phyloP scores from a whole-genome alignment of 2,329 filamentous ascomycete species.

The Microdochium bolleyi region DNA sequence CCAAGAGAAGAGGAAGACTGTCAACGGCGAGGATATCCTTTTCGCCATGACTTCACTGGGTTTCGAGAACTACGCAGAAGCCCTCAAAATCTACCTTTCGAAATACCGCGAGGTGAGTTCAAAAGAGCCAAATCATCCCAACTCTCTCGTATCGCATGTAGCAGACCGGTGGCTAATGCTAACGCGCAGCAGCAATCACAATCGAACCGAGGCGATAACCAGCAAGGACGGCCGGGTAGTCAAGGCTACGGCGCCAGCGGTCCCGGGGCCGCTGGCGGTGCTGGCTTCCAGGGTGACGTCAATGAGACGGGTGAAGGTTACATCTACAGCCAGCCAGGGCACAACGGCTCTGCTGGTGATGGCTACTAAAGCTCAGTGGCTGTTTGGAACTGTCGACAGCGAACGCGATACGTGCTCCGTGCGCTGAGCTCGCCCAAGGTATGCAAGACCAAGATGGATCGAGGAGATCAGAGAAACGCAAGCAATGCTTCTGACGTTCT shows the following conservation, averaged over 20 bases:
- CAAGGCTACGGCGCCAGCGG: slow-evolving; percentile 40
- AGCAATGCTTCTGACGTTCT: no score
- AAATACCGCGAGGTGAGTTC: slow-evolving; percentile 90
- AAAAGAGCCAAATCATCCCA: background rate
- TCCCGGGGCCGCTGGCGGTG: slow-evolving; percentile 26
- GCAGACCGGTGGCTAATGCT: slow-evolving; percentile 4
- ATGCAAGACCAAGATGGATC: background rate
- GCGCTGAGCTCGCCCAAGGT: background rate
- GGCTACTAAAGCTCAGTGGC: slow-evolving; percentile 32
- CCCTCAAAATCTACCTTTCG: slow-evolving; percentile 93
- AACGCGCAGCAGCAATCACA: slow-evolving; percentile 59
- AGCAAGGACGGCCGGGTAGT: slow-evolving; percentile 40
- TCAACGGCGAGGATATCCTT: slow-evolving; percentile 96
- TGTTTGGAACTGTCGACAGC: background rate
- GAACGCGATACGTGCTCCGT: background rate
- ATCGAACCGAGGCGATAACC: slow-evolving; percentile 59
- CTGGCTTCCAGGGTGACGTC: slow-evolving; percentile 37
- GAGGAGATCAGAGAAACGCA: background rate
- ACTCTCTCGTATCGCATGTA: no score
- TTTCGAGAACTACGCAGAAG: slow-evolving; percentile 98
- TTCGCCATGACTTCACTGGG: slow-evolving; percentile 99
- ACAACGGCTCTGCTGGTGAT: slow-evolving; percentile 51
- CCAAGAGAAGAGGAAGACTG: slow-evolving; percentile 98
- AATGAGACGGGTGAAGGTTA: slow-evolving; percentile 37
- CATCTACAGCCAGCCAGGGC: slow-evolving; percentile 46